Percentiles rank a stretch among this genome's conserved stretches.
phyloP scores from a whole-genome alignment of 2,329 filamentous ascomycete species.

The Fusarium devonianum region DNA sequence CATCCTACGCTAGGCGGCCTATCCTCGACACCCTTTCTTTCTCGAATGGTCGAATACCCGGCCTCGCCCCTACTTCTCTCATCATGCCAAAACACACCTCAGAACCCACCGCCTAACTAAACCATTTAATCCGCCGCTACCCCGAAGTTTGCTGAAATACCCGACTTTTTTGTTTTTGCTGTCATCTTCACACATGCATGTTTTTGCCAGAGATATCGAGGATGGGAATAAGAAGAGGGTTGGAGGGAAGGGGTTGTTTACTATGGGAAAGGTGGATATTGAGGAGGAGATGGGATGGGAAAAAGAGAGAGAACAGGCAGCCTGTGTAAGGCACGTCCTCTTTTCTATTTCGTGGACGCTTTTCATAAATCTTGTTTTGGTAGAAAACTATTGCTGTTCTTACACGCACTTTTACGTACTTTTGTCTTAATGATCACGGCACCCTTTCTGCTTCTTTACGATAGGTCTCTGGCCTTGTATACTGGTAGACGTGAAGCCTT shows the following conservation, averaged over 20 bases:
- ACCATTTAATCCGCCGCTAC: slow-evolving; percentile 12
- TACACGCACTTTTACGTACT: slow-evolving; percentile 10
- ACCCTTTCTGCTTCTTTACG: slow-evolving; percentile 28
- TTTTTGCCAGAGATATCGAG: neutral
- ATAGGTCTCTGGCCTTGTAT: too few relatives aligned
- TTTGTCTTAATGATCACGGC: slow-evolving; percentile 35
- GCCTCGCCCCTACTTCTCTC: neutral
- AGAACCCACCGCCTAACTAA: neutral
- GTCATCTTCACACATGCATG: slow-evolving; percentile 1
- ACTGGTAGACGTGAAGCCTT: too few relatives aligned
- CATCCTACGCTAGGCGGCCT: too few relatives aligned
- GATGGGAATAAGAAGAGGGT: neutral
- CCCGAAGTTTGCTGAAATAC: slow-evolving; percentile 32
- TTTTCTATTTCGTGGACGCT: slow-evolving; percentile 19
- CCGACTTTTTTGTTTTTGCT: slow-evolving; percentile 16
- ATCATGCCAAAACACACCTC: neutral
- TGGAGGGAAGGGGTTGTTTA: neutral
- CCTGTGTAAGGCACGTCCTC: slow-evolving; percentile 18
- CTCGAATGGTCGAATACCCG: too few relatives aligned
- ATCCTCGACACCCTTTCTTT: too few relatives aligned
- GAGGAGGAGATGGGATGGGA: slow-evolving; percentile 5
- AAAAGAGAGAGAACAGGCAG: slow-evolving; percentile 21
- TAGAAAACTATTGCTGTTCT: slow-evolving; percentile 1
- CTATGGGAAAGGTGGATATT: neutral
- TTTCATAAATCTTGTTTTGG: slow-evolving; percentile 3